Percentiles rank a stretch among this genome's conserved stretches.
phyloP scores from a whole-genome alignment of 148 eudicot species.

The Vaccinium darrowii region DNA sequence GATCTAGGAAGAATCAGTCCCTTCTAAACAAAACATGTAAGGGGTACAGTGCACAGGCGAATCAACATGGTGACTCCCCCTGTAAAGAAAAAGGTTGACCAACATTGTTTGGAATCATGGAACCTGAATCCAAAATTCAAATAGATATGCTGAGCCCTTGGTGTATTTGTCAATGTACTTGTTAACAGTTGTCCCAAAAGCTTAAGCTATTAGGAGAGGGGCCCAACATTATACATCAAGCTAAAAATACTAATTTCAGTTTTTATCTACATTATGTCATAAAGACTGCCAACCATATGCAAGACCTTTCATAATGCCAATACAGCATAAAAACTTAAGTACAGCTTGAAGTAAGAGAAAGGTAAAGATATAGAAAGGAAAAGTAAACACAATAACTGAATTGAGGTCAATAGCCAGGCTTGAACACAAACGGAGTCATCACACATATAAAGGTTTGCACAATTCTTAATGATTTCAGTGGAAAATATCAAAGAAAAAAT shows the following conservation, averaged over 20 bases:
- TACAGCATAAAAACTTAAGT: neutral
- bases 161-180: neutral
- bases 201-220: too few relatives aligned
- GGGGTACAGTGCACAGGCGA: neutral
- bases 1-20: constrained; percentile 1
- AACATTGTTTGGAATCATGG: neutral
- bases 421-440: neutral
- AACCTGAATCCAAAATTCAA: neutral
- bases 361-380: neutral
- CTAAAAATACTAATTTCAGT: neutral
- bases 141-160: neutral
- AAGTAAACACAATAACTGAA: neutral
- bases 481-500: neutral
- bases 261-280: neutral
- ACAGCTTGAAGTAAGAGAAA: neutral
- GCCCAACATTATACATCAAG: too few relatives aligned
- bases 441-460: neutral
- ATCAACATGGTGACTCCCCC: neutral
- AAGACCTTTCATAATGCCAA: neutral
- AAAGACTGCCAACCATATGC: neutral
- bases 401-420: neutral
- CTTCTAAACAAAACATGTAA: neutral
- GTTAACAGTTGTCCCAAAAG: too few relatives aligned
- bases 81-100: neutral
- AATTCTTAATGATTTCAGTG: neutral